Base-by-base conservation (phyloP, 768 basidiomycete genomes). In the Phylloporus arenicola region DNA sequence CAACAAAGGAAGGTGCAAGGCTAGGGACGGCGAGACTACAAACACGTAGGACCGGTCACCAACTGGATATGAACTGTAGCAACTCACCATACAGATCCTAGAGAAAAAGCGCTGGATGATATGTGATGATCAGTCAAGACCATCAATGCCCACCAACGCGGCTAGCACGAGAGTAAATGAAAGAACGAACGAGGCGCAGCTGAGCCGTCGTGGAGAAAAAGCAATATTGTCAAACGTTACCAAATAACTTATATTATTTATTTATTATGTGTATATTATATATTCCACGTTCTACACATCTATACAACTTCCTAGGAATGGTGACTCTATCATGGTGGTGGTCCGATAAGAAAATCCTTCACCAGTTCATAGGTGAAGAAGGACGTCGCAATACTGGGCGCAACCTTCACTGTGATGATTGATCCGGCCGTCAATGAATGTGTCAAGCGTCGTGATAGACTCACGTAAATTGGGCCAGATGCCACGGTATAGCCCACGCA, bases 391-490 rank as follows among this genome's bases (percentile, higher is more conserved):
- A 92, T 92, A 63, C 87, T 89, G 17, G 90, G 90, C 1, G 89
- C 85, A n/a, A 92, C 90, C 65, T 92, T 92, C 53, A 92, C 89
- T 91, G 66, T 51, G 39, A n/a, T n/a, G n/a, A n/a, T n/a, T n/a
- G n/a, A 43, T 43, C 38, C 48, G 45, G 55, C 57, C 22, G 55
- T 47, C 35, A 50, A 16, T 25, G 34, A 38, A 43, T 24, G 50
- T 45, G 48, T 40, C 43, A 42, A 39, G 19, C 38, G 20, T 14
- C 20, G 16, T 34, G 31, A 48, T 48, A 52, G 52, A 57, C 88
- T 71, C 69, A 91, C 90, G 77, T 47, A 92, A 70, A 67, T 92
- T 92, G 11, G 89, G 88, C 91, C 90, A 92, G 25, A 93, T 70
- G 7, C 91, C 91, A 52, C 88, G 75, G 71, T 94, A 94, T 59